Conservation (phyloP, 768 basidiomycete genomes). For the Trametes meyenii region DNA sequence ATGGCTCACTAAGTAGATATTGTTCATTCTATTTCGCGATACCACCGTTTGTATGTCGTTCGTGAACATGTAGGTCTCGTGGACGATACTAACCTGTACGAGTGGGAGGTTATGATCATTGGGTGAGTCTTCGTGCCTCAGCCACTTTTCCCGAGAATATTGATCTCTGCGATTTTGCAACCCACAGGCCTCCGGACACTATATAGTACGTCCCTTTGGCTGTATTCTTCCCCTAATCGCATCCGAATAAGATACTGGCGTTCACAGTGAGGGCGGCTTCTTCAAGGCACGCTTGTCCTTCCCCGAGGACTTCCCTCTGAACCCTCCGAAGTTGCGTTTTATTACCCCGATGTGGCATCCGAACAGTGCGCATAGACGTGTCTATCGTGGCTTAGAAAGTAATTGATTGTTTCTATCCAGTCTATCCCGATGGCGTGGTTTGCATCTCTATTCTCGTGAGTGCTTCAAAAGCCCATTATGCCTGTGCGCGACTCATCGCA, state of each 20-base stretch:
- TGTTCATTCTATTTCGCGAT: slow-evolving; percentile 21
- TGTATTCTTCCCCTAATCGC: neutral
- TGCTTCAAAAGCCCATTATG: neutral
- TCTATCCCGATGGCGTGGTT: slow-evolving; percentile 90
- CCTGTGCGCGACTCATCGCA: slow-evolving; percentile 4
- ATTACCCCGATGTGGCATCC: slow-evolving; percentile 97
- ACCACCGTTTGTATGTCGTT: slow-evolving; percentile 23
- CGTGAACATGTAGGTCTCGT: slow-evolving; percentile 69
- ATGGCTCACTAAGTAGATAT: slow-evolving; percentile 30
- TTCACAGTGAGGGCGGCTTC: slow-evolving; percentile 87
- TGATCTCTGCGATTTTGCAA: neutral
- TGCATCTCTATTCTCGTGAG: slow-evolving; percentile 94
- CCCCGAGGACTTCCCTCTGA: slow-evolving; percentile 86
- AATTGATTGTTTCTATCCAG: slow-evolving; percentile 43
- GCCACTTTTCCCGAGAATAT: neutral
- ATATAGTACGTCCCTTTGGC: slow-evolving; percentile 67
- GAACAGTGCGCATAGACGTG: slow-evolving; percentile 66
- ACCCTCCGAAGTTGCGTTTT: slow-evolving; percentile 96
- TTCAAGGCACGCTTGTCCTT: slow-evolving; percentile 91
- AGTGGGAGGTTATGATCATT: slow-evolving; percentile 97
- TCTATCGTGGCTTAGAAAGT: neutral
- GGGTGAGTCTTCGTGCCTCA: slow-evolving; percentile 56
- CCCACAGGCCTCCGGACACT: slow-evolving; percentile 82
- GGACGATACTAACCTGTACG: slow-evolving; percentile 91
- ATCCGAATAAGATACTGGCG: slow-evolving; percentile 12